Base-by-base conservation (phyloP, 225 moss, liverwort and hornwort genomes). In the Thuidium tamariscinum region DNA sequence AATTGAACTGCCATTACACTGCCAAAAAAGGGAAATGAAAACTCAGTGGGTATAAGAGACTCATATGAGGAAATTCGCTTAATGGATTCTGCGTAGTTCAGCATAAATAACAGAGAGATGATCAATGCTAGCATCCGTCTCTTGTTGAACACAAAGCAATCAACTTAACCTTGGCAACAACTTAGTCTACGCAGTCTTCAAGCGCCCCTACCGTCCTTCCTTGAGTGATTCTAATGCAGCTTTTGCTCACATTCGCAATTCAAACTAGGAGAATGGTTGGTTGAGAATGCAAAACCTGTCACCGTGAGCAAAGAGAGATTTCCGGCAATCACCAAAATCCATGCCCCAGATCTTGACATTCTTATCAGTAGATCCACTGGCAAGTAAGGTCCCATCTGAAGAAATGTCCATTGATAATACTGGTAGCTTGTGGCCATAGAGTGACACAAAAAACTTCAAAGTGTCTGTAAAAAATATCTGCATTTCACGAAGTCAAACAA, bases 311-410 rank as follows among this genome's bases (percentile, higher is more conserved):
- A 99, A 99, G 74, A 99, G 89, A n/a, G 99, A 99, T 88, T 97
- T 99, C 70, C 97, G 95, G 89, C 97, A 99, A 82, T 99, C 99
- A 69, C 99, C 99, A 85, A 99, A 99, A 86, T 99, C 99, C 97
- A 99, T 96, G 85, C 99, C 99, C 99, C 99, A 99, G 52, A 99
- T 95, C 94, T 99, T 99, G 59, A 99, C 78, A 85, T 99, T 99
- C 89, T 99, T 99, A 87, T 99, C 99, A 69, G 97, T 94, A 90
- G 99, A 97, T 79, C 99, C 99, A 89, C 97, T 95, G 48, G 93
- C 99, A 71, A 99, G 87, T 84, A 99, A 90, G 86, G 96, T 88
- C 62, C 96, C 97, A 89, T 99, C 99, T 30, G 99, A 97, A 18
- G 99, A 99, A 70, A 99, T 99, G 82, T 99, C 99, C 96, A 99